Evolutionary conservation across 2,329 filamentous ascomycete genomes (phyloP).

Genomic region (Aspergillus sergii): DNA sequence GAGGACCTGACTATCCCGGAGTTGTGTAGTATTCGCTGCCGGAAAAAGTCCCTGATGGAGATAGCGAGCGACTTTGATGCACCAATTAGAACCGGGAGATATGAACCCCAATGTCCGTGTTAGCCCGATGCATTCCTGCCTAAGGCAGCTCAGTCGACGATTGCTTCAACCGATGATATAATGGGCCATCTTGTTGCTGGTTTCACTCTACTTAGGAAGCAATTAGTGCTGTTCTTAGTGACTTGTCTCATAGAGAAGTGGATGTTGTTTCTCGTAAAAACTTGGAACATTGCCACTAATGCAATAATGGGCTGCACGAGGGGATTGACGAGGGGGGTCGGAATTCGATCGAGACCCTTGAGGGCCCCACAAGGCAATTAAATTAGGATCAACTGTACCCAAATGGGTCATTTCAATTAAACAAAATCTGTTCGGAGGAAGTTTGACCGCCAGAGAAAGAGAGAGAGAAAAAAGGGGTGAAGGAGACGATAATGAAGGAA

Average conservation of each 20-base stretch:
- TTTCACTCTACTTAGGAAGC: neutral
- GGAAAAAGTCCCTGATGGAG: neutral
- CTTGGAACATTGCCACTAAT: conserved; percentile 4
- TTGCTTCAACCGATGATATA: neutral
- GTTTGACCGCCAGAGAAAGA: neutral
- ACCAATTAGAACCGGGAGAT: neutral
- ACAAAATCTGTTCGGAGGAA: neutral
- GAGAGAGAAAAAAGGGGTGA: neutral
- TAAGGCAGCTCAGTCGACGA: neutral
- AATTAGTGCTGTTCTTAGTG: neutral
- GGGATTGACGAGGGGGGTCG: neutral
- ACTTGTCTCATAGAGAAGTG: neutral
- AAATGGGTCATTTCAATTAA: neutral
- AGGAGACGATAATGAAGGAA: neutral
- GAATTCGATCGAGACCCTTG: conserved; percentile 6
- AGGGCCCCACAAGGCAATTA: conserved; percentile 6
- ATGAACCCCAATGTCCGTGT: neutral
- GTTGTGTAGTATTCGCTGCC: neutral
- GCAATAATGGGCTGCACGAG: conserved; percentile 2
- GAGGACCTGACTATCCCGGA: neutral
- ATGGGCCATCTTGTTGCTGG: neutral
- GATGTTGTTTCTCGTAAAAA: conserved; percentile 1
- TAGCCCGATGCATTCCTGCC: neutral
- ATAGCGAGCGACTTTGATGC: neutral
- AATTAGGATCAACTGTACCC: conserved; percentile 5